Percentiles rank a stretch among this genome's conserved stretches.
phyloP scores from a whole-genome alignment of 805 yeast genomes.

The Aciculoconidium aculeatum region DNA sequence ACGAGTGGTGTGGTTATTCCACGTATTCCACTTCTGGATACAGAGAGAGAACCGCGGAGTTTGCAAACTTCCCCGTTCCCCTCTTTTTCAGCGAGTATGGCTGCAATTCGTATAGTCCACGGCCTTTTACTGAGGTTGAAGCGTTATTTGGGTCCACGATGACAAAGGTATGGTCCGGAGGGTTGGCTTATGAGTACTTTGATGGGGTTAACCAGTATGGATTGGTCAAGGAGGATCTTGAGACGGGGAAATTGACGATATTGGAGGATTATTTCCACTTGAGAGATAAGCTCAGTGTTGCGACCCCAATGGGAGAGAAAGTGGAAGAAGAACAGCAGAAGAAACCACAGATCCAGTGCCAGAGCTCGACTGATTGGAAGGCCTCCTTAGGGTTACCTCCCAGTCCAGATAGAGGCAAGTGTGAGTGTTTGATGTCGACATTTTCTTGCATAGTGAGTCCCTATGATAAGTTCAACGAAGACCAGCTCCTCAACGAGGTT shows the following conservation, averaged over 20 bases:
- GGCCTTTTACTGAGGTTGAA: slow-evolving; percentile 36
- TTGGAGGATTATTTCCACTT: slow-evolving; percentile 27
- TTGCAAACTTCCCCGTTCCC: slow-evolving; percentile 26
- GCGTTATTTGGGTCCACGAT: slow-evolving; percentile 27
- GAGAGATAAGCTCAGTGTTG: slow-evolving; percentile 16
- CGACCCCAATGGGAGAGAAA: slow-evolving; percentile 14
- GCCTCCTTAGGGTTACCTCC: slow-evolving; percentile 27
- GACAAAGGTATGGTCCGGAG: slow-evolving; percentile 36
- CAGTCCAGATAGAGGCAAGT: slow-evolving; percentile 36
- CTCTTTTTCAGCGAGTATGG: slow-evolving; percentile 36
- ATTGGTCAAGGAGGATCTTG: slow-evolving; percentile 21
- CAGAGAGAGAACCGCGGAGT: slow-evolving; percentile 28
- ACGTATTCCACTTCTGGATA: slow-evolving; percentile 32
- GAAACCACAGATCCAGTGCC: no score
- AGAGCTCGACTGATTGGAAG: slow-evolving; percentile 16
- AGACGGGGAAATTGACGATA: slow-evolving; percentile 21
- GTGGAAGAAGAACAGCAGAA: no score
- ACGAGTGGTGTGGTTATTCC: slow-evolving; percentile 40
- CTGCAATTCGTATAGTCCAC: slow-evolving; percentile 29
- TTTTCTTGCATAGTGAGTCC: slow-evolving; percentile 33
- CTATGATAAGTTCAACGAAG: slow-evolving; percentile 14
- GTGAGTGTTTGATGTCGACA: slow-evolving; percentile 40
- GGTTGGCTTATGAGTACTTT: slow-evolving; percentile 32
- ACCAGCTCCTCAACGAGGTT: slow-evolving; percentile 21
- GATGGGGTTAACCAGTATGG: slow-evolving; percentile 32